Base-by-base conservation (phyloP, 768 basidiomycete genomes). In the Tylopilus plumbeoviolaceoides region DNA sequence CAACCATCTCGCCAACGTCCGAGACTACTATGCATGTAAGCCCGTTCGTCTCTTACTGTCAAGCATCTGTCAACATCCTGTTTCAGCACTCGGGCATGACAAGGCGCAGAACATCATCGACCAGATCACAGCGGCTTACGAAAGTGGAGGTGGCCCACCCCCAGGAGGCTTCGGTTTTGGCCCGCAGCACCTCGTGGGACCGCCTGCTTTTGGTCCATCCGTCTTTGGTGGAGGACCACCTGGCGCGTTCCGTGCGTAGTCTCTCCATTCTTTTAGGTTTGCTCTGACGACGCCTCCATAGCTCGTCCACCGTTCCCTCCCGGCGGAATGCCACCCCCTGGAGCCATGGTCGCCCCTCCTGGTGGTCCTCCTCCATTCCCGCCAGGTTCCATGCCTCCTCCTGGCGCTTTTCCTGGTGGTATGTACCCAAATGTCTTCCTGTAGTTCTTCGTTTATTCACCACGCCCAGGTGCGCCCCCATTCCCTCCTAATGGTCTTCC, bases 71-170 rank as follows among this genome's bases (percentile, higher is more conserved):
- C 59, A 30, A 70, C 30, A 31, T 51, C 59, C 14, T 50, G 44
- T 41, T 53, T 51, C 61, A 91, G 89, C 89, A 2, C 81, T 91
- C 51, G 89, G 89, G 51, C 93, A 98, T 72, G 95, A 98, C 79
- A 95, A 95, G 71, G 95, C 95, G 17, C 97, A 99, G 71, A 92
- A 75, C 63, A 93, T 98, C 68, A 98, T 99, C 68, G 95, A 99
- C 80, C 91, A 95, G 71, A 98, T 99, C 71, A 95, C 93, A 35
- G 85, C 89, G 20, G 85, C 89, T 23, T 97, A 95, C 65, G 95
- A 98, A 72, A 81, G 79, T 27, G 84, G 89, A 40, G 85, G 85
- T 47, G 89, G 89, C 2, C 91, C 90, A 38, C 91, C 91, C 59
- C 89, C 89, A 11, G 90, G 90, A 47, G 90, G 91, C 4, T 92